A percentile compares a stretch with the other conserved stretches of the same genome.
Evolutionary conservation across 495 filamentous ascomycete species (phyloP).

Genomic region (Penicillium psychrofluorescens): DNA sequence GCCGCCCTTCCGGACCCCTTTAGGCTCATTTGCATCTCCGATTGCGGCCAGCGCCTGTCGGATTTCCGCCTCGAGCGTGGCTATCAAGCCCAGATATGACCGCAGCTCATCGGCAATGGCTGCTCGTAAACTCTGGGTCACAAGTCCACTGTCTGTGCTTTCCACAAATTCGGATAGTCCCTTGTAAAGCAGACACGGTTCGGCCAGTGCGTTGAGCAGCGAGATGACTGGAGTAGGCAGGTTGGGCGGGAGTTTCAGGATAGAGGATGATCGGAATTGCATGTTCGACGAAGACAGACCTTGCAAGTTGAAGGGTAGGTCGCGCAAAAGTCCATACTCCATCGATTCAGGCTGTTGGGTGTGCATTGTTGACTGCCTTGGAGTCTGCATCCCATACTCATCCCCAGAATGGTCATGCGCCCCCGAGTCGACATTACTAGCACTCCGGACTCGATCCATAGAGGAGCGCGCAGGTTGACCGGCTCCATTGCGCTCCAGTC

Average conservation of each 20-base stretch:
- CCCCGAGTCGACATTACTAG: conserved; percentile 9
- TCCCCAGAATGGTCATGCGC: conserved; percentile 9
- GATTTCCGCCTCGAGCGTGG: conserved; percentile 91
- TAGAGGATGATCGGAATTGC: conserved; percentile 58
- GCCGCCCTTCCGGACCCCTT: conserved; percentile 73
- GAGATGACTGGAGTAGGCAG: conserved; percentile 81
- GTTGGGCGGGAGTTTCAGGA: conserved; percentile 64
- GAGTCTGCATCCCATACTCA: conserved; percentile 9
- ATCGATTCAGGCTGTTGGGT: conserved; percentile 39
- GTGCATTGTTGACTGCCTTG: conserved; percentile 7
- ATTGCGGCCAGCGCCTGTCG: conserved; percentile 63
- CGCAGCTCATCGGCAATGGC: conserved; percentile 79
- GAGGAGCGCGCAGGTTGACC: conserved; percentile 6
- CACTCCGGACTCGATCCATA: conserved; percentile 9
- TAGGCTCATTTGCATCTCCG: conserved; percentile 55
- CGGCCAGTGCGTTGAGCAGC: conserved; percentile 81
- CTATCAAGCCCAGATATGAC: conserved; percentile 87
- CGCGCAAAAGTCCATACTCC: conserved; percentile 75
- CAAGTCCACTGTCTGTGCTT: conserved; percentile 58
- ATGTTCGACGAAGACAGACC: conserved; percentile 83
- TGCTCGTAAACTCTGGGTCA: conserved; percentile 91
- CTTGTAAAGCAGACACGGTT: conserved; percentile 85
- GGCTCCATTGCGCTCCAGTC: conserved; percentile 14
- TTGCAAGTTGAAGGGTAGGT: conserved; percentile 91
- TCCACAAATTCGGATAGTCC: conserved; percentile 74